Base-by-base conservation (phyloP, 768 basidiomycete species). In the Boletus reticuloceps region DNA sequence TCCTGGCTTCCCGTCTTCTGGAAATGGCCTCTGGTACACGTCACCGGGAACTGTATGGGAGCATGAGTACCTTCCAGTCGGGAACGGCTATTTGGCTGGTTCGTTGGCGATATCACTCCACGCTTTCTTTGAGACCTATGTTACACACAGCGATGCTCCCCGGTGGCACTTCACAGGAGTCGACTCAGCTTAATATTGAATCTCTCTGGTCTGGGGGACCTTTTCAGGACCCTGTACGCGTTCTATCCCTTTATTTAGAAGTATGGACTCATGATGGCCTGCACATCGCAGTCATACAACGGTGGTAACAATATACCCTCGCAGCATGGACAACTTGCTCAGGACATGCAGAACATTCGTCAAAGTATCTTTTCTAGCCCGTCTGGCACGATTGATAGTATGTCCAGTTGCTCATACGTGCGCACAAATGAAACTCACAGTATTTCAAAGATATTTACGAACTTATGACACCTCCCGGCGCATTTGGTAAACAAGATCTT, bases 151-250 rank as follows among this genome's bases (percentile, higher is more conserved):
- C 86, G 9, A 88, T 84, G 80, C 69, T 84, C 19, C 80, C 80
- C 9, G 88, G 88, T 2, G 85, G 83, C 6, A 81, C 82, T 1
- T 61, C 67, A 4, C 78, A 81, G 39, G 88, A 90, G 68, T 72
- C 72, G 16, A 83, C 78, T 11, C 85, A 86, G 57, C 72, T 91
- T 27, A 90, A 91, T 64, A 84, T 91, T 44, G 88, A 91, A 63
- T 83, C 84, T 14, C 72, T 91, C 10, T 90, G 89, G 88, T 78
- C 82, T 19, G 88, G 88, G 19, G 88, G 88, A 5, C 84, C 86
- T 9, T 87, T 87, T 58, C 76, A 81, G 45, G 82, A 87, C 62
- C 77, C 80, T 11, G 86, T 88, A 64, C 31, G 77, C 69, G 16
- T 14, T 29, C 45, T 13, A 6, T 6, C 13, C 32, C 13, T 42